Percentiles rank a stretch among this genome's conserved stretches.
Conservation (phyloP, 2,329 filamentous ascomycete genomes). For the Penicillium vulpinum region DNA sequence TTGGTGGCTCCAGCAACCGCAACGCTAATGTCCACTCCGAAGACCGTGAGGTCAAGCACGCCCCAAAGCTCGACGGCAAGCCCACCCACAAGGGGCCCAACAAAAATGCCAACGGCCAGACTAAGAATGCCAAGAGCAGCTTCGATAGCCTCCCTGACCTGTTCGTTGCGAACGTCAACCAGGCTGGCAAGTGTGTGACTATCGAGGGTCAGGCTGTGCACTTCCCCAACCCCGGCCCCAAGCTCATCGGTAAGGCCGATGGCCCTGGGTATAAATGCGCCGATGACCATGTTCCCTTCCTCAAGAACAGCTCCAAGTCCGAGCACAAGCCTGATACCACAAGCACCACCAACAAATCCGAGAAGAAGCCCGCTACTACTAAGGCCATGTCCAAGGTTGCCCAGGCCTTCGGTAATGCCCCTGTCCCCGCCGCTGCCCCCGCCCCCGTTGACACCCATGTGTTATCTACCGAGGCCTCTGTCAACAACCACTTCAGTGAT, state of each 20-base stretch:
- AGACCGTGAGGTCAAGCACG: neutral
- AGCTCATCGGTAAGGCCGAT: slow-evolving; percentile 44
- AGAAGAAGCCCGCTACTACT: neutral
- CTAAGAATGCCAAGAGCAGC: slow-evolving; percentile 15
- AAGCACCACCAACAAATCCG: neutral
- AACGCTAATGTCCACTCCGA: neutral
- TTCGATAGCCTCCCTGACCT: slow-evolving; percentile 64
- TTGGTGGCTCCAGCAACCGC: slow-evolving; percentile 39
- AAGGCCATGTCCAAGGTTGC: slow-evolving; percentile 18
- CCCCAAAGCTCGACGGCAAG: neutral
- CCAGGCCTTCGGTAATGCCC: slow-evolving; percentile 9
- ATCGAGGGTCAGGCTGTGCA: slow-evolving; percentile 58
- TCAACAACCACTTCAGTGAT: slow-evolving; percentile 18
- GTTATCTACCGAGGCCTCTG: slow-evolving; percentile 12
- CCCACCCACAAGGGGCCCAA: neutral
- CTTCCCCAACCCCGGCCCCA: slow-evolving; percentile 66
- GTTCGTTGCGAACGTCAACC: slow-evolving; percentile 69
- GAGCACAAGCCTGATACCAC: neutral
- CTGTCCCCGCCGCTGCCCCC: slow-evolving; percentile 12
- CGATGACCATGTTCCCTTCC: slow-evolving; percentile 32
- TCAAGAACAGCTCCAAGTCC: slow-evolving; percentile 15
- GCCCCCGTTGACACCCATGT: slow-evolving; percentile 14
- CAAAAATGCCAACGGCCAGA: slow-evolving; percentile 10
- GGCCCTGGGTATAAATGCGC: slow-evolving; percentile 40
- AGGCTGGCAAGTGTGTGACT: slow-evolving; percentile 57